These are phyloP conservation scores for Eimeria necatrix DNA, from an alignment of 169 alveolate genomes.

Conservation along the genomic window DNA sequence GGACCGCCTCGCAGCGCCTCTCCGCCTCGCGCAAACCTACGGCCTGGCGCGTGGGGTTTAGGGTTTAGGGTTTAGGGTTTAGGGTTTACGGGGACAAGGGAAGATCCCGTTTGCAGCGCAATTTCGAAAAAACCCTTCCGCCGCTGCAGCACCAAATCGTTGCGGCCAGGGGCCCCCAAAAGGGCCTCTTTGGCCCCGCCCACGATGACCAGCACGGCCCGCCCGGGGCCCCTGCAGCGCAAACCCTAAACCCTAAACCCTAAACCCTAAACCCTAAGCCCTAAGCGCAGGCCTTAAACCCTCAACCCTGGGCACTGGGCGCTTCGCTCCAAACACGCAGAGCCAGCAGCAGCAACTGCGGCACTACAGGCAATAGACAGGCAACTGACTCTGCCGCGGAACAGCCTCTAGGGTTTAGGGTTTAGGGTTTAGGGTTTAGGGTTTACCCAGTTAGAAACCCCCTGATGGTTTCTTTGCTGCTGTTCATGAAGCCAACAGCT, in stretches of 20 bases:
- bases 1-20: too few species aligned
- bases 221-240: conserved; percentile 51
- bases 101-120: conserved; percentile 74
- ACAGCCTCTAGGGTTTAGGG: neutral
- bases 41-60: too few species aligned
- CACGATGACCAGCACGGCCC: conserved; percentile 76
- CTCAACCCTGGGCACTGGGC: neutral
- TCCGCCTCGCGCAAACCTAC: too few species aligned
- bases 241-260: conserved; percentile 21
- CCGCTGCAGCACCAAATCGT: conserved; percentile 34
- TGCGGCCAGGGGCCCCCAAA: conserved; percentile 1
- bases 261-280: conserved; percentile 26
- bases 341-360: neutral
- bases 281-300: neutral
- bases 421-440: conserved; percentile 34
- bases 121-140: conserved; percentile 75
- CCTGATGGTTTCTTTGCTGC: conserved; percentile 29
- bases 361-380: neutral
- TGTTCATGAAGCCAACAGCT: conserved; percentile 21
- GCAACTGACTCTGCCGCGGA: neutral
- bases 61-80: neutral
- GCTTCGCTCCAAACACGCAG: too few species aligned
- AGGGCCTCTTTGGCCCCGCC: conserved; percentile 80
- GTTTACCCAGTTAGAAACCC: conserved; percentile 2
- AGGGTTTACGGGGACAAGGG: neutral